Conservation (phyloP, 2,329 filamentous ascomycete species). For the Ustulina deusta region DNA sequence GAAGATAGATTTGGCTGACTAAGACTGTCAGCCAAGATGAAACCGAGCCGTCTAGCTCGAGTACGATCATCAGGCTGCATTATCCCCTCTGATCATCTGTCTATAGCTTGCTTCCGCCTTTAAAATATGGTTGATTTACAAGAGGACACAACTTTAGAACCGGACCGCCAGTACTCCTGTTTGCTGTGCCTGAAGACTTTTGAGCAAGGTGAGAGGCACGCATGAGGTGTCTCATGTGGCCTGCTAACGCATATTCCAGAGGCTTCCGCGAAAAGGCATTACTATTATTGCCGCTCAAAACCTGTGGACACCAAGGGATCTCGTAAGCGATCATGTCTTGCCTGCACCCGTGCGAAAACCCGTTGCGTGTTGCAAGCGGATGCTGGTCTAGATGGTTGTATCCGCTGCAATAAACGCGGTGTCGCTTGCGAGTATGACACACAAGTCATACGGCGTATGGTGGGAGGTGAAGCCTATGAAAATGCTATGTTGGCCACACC, state of each 20-base stretch:
- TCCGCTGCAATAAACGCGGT: slow-evolving; percentile 16
- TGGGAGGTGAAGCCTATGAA: background rate
- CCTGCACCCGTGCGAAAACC: slow-evolving; percentile 22
- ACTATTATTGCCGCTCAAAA: slow-evolving; percentile 30
- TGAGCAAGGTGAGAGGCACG: slow-evolving; percentile 19
- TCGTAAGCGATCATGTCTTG: slow-evolving; percentile 20
- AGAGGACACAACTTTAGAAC: background rate
- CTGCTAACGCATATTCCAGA: slow-evolving; percentile 16
- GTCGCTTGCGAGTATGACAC: slow-evolving; percentile 16
- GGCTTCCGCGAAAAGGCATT: slow-evolving; percentile 14
- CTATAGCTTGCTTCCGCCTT: background rate
- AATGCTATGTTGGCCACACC: background rate
- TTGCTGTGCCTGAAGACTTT: slow-evolving; percentile 22
- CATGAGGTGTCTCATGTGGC: background rate
- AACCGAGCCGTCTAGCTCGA: background rate
- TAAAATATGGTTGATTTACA: background rate
- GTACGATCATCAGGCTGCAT: no score
- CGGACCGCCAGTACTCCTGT: slow-evolving; percentile 1
- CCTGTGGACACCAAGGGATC: slow-evolving; percentile 15
- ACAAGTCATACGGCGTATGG: background rate
- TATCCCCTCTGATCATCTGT: background rate
- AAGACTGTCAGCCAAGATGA: background rate
- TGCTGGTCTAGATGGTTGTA: background rate
- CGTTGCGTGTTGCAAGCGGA: slow-evolving; percentile 18
- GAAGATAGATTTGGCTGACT: slow-evolving; percentile 11